Evolutionary conservation across 2,329 filamentous ascomycete genomes (phyloP), one percentile per base, ranked within the genome.

Genomic region (Neofusicoccum kwambonambiense): DNA sequence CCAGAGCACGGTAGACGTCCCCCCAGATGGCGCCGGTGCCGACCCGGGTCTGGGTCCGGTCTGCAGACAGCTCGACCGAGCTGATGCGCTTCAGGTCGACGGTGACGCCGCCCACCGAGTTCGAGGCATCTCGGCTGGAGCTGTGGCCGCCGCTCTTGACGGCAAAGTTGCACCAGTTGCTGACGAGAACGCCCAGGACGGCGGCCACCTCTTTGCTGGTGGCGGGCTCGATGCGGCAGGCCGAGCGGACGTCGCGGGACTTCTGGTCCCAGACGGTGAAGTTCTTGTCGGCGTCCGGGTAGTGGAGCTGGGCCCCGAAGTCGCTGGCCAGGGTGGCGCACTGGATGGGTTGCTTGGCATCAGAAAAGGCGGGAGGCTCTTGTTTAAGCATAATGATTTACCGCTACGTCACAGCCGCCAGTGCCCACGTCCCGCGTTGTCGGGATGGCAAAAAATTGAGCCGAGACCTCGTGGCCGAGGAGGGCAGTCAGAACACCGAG

Each of bases 131-230:
- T 0, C 69, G 67, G 67, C 69, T 71, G 64, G 22, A 35, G 9
- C 67, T 80, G 56, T 75, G 72, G 41, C 75, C 74, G 42, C 75
- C 74, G 27, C 70, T 69, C 15, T 72, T 69, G 7, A 76, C 65
- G 12, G 74, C 74, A 51, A 76, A 67, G 39, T 68, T 22, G 1
- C 65, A 66, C 12, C 6, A 31, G 8, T 58, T 37, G 12, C 37
- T 52, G 6, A 58, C 75, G 8, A 76, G 47, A 45, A 76, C 67
- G 19, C 51, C 69, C 39, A 77, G 68, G 4, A 71, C 71, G 2
- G 62, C 68, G n/a, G 69, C 70, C 22, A 78, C 66, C 47, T 76
- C 70, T 60, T 74, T 67, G 31, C 69, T 65, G 50, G 69, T 68
- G 34, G 66, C 67, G 2, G 75, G 75, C 27, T 68, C 71, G 49